Conservation (phyloP, 345 rosid species). For the Lepidium aucheri region DNA sequence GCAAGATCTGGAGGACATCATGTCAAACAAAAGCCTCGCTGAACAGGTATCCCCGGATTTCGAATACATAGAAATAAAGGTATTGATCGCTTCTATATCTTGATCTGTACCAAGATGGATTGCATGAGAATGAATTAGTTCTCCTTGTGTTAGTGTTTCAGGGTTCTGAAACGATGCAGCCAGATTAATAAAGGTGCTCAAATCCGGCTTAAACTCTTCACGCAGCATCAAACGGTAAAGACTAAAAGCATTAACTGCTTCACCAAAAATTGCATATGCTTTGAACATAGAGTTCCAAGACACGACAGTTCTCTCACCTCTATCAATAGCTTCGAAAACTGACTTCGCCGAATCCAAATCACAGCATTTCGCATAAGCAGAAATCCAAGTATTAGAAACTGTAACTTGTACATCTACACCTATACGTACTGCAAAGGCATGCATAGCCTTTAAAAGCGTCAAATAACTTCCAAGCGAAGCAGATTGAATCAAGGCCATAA, state of each 20-base stretch:
- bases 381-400: conserved; percentile 55
- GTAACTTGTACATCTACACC: conserved; percentile 44
- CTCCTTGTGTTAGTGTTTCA: conserved; percentile 36
- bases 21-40: conserved; percentile 51
- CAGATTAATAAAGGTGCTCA: conserved; percentile 48
- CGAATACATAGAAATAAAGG: conserved; percentile 62
- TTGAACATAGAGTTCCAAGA: conserved; percentile 65
- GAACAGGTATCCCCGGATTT: conserved; percentile 38
- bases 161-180: conserved; percentile 41
- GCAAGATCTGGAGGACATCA: conserved; percentile 34
- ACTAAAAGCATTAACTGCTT: conserved; percentile 27
- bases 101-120: conserved; percentile 38
- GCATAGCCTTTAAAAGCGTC: conserved; percentile 35
- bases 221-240: conserved; percentile 46
- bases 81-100: conserved; percentile 35
- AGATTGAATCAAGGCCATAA: conserved; percentile 38
- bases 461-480: conserved; percentile 2
- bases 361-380: conserved; percentile 50
- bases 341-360: conserved; percentile 40
- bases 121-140: conserved; percentile 49
- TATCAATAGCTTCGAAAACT: conserved; percentile 40
- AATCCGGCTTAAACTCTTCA: conserved; percentile 44
- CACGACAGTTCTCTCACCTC: conserved; percentile 28
- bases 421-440: conserved; percentile 41
- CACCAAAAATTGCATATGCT: conserved; percentile 35